These are phyloP conservation scores for Suillus occidentalis DNA, from an alignment of 768 basidiomycete species.

Conservation along the genomic window DNA sequence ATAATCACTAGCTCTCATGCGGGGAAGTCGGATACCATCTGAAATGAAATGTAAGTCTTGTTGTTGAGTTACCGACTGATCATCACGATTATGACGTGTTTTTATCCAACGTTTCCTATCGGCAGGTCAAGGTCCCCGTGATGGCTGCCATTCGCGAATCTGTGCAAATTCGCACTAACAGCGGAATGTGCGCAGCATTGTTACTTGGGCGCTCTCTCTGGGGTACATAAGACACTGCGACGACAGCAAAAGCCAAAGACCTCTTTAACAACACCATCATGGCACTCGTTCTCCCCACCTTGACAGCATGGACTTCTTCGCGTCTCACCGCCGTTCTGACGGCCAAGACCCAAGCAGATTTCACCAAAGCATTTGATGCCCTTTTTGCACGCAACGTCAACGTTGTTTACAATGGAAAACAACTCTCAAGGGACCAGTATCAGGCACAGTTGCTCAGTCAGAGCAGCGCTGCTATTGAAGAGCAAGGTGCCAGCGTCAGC, in stretches of 20 bases:
- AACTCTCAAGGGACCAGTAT: constrained; percentile 40
- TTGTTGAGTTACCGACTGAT: not conserved
- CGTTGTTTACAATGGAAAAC: constrained; percentile 43
- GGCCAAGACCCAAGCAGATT: constrained; percentile 36
- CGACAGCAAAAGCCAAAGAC: too few species aligned
- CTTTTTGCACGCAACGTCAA: constrained; percentile 38
- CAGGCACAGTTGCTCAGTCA: constrained; percentile 34
- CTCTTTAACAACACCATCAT: constrained; percentile 11
- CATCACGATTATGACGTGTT: not conserved
- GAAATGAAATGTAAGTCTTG: not conserved
- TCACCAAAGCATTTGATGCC: constrained; percentile 39
- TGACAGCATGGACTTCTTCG: constrained; percentile 42
- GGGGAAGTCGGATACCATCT: not conserved
- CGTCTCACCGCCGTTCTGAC: constrained; percentile 39
- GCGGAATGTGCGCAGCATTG: not conserved
- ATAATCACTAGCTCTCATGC: not conserved
- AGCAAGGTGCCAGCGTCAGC: constrained; percentile 19
- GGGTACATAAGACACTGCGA: not conserved
- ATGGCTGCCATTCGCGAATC: not conserved
- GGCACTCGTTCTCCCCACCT: constrained; percentile 39
- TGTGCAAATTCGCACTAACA: not conserved
- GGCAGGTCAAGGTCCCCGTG: not conserved
- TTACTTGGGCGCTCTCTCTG: not conserved
- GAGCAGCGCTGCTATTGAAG: constrained; percentile 22
- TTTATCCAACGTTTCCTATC: not conserved